Evolutionary conservation across 129 eudicot species (phyloP).

Genomic region (Arctium lappa): DNA sequence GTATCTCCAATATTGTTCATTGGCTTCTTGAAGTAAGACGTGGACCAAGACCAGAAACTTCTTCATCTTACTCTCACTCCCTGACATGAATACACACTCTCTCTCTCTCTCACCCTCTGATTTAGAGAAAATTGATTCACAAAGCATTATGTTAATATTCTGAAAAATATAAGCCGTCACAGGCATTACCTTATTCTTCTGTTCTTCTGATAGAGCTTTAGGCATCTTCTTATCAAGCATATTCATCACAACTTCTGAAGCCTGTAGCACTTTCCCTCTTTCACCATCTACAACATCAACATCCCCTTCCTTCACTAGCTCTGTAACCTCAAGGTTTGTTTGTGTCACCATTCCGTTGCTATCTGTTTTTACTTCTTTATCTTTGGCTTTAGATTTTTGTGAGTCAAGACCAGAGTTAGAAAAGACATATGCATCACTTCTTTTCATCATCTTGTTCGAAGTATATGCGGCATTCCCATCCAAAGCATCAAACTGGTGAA

Average conservation of each 20-base stretch:
- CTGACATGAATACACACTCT: not conserved
- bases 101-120: not conserved
- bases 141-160: not conserved
- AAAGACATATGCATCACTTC: slow-evolving; percentile 25
- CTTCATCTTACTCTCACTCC: not conserved
- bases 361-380: slow-evolving; percentile 16
- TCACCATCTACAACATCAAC: slow-evolving; percentile 39
- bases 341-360: slow-evolving; percentile 14
- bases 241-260: slow-evolving; percentile 74
- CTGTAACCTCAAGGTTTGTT: slow-evolving; percentile 34
- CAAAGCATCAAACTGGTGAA: slow-evolving; percentile 22
- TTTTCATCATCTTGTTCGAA: slow-evolving; percentile 23
- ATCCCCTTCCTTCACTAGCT: slow-evolving; percentile 32
- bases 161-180: not conserved
- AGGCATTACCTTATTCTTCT: slow-evolving; percentile 61
- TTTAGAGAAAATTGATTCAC: not conserved
- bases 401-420: slow-evolving; percentile 28
- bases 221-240: slow-evolving; percentile 89
- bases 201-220: slow-evolving; percentile 66
- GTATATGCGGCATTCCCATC: slow-evolving; percentile 27
- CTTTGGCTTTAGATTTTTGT: slow-evolving; percentile 13
- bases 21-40: not conserved
- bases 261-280: slow-evolving; percentile 64
- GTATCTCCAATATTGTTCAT: not conserved
- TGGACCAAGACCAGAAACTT: not conserved